Percentiles rank a stretch among this genome's conserved stretches.
phyloP scores from a whole-genome alignment of 805 yeast species.

The Monosporozyma yasuniensis region DNA sequence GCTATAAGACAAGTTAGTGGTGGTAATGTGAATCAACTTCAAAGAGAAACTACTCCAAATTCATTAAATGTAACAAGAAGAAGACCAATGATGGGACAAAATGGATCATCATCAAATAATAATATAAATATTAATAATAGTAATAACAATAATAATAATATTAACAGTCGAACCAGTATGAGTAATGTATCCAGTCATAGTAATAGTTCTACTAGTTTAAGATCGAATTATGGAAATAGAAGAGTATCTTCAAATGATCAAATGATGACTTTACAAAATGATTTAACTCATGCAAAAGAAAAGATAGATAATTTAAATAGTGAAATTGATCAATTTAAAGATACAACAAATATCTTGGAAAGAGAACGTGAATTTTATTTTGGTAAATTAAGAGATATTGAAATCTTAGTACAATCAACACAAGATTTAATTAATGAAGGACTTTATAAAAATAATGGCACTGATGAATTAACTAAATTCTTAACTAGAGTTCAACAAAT shows the following conservation, averaged over 20 bases:
- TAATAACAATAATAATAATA: background rate
- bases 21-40: background rate
- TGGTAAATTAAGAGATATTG: constrained; percentile 81
- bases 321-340: constrained; percentile 49
- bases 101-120: background rate
- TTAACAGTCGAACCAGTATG: background rate
- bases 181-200: background rate
- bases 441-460: constrained; percentile 26
- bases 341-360: constrained; percentile 57
- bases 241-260: constrained; percentile 24
- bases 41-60: constrained; percentile 3
- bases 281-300: constrained; percentile 38
- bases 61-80: constrained; percentile 18
- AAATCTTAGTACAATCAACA: constrained; percentile 61
- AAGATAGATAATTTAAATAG: constrained; percentile 30
- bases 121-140: too few relatives aligned
- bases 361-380: constrained; percentile 87
- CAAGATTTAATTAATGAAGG: constrained; percentile 42
- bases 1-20: constrained; percentile 17
- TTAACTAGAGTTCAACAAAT: constrained; percentile 62
- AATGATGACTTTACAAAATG: constrained; percentile 32
- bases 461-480: constrained; percentile 33
- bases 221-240: constrained; percentile 23
- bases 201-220: background rate
- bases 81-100: constrained; percentile 10